Base-by-base conservation (phyloP, 495 filamentous ascomycete species). In the Aspergillus conjunctus region DNA sequence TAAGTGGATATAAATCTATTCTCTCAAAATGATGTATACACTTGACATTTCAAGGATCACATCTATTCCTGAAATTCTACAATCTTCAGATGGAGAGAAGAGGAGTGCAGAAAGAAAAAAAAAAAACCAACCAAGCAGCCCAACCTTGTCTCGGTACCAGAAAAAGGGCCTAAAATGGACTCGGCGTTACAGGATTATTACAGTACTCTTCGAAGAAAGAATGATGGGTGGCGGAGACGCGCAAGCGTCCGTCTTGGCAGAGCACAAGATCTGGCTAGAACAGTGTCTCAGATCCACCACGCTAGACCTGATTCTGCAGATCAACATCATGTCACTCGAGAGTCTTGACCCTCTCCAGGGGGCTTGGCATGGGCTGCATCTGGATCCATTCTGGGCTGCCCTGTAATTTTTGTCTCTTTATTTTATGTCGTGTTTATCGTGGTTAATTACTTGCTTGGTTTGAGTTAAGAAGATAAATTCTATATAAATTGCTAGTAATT, bases 161-260 rank as follows among this genome's bases (percentile, higher is more conserved):
- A 50, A 55, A 49, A 18, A 21, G 48, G 45, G 44, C 41, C 53
- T 54, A 12, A 60, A n/a, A 59, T 53, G 41, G 55, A 58, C 37
- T 51, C 63, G 64, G 64, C 44, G 60, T 66, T 62, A 66, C 64
- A 62, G 56, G 63, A 61, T 65, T 66, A 61, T 49, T 51, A 51
- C 49, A 21, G 20, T 21, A 51, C 53, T 57, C 64, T 51, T 63
- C 59, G 58, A 63, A 54, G 63, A 61, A 60, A 57, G 60, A 60
- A 52, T 54, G 52, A 46, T 53, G 48, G 34, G 65, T 68, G 71
- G 66, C 68, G 73, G 76, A 77, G 76, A 77, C 76, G 71, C 76
- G 76, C 76, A 79, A 79, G 75, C 75, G 65, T 72, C 66, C 70
- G 73, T 75, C 77, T 78, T 79, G 77, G 75, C 73, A 66, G 46